Conservation (phyloP, 1,284 basidiomycete species). For the Cutaneotrichosporon mucoides region DNA sequence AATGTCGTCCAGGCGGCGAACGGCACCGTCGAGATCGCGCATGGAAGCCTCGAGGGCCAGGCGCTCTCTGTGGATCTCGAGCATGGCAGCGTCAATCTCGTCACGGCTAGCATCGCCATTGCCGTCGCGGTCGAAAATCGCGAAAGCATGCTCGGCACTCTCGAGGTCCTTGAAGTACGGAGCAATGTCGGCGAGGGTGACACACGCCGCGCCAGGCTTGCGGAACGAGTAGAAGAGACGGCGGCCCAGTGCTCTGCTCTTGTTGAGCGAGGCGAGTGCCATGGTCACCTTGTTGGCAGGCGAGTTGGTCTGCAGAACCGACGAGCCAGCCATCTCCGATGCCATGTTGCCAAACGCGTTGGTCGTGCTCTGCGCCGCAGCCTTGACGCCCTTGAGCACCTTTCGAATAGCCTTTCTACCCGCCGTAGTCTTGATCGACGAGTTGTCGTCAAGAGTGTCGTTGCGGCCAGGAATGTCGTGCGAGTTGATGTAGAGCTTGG, state of each 20-base stretch:
- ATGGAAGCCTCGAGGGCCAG: constrained; percentile 79
- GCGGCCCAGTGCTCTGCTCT: constrained; percentile 75
- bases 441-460: constrained; percentile 59
- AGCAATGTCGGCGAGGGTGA: constrained; percentile 68
- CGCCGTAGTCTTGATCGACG: constrained; percentile 52
- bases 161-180: constrained; percentile 67
- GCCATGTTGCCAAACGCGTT: constrained; percentile 69
- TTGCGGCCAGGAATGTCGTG: constrained; percentile 65
- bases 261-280: constrained; percentile 73
- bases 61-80: constrained; percentile 81
- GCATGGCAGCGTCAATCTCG: constrained; percentile 70
- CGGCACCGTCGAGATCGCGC: constrained; percentile 85
- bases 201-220: constrained; percentile 58
- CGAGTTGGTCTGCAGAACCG: constrained; percentile 83
- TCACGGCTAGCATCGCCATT: constrained; percentile 73
- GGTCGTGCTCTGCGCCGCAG: constrained; percentile 73
- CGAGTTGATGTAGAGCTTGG: constrained; percentile 73
- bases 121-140: constrained; percentile 75
- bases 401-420: constrained; percentile 66
- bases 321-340: constrained; percentile 56
- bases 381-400: constrained; percentile 66
- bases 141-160: constrained; percentile 62
- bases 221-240: constrained; percentile 84
- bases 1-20: constrained; percentile 58
- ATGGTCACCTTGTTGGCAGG: constrained; percentile 76